Evolutionary conservation across 2,329 filamentous ascomycete species (phyloP), one percentile per base, ranked within the genome.

Genomic region (Botrytis aclada): DNA sequence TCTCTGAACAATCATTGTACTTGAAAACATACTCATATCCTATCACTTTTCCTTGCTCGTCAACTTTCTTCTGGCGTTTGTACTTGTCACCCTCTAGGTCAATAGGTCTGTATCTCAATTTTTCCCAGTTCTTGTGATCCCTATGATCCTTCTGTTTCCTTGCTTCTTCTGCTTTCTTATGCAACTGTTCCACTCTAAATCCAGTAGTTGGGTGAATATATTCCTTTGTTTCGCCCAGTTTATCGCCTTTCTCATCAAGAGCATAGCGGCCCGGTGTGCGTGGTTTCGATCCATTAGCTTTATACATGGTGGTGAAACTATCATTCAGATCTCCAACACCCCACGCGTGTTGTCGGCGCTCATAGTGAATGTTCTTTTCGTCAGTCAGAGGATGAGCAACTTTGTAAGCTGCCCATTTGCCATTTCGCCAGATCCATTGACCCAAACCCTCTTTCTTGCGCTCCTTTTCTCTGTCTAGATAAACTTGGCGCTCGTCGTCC

Each of bases 211-310:
- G 64, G 25, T 66, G 64, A 37, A 66, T 66, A 14, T 51, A 66
- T n/a, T 66, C 64, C n/a, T 34, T 9, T 37, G 64, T 51, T 37
- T 51, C 43, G 29, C 64, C 64, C 16, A 45, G 14, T 4, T 34
- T n/a, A 2, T 47, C 34, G 9, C 41, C 41, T 4, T 34, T 4
- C 63, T 14, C 25, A 47, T 65, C 63, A 10, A 66, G 20, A 14
- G n/a, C 64, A 51, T 51, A 66, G 10, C 64, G 64, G 7, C 64
- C 64, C 37, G 64, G 64, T 10, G 64, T 66, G n/a, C 64, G 64
- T 32, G 64, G 34, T 18, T 62, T 62, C 60, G 60, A 62, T 14
- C 60, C 60, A 2, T 62, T 62, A 4, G 22, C 37, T 62, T 18
- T 62, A 5, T 62, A 62, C 60, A 41, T 62, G 0, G 22, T n/a